phyloP scores from a whole-genome alignment of 2,329 filamentous ascomycete genomes.

The Ophiostoma quercus region DNA sequence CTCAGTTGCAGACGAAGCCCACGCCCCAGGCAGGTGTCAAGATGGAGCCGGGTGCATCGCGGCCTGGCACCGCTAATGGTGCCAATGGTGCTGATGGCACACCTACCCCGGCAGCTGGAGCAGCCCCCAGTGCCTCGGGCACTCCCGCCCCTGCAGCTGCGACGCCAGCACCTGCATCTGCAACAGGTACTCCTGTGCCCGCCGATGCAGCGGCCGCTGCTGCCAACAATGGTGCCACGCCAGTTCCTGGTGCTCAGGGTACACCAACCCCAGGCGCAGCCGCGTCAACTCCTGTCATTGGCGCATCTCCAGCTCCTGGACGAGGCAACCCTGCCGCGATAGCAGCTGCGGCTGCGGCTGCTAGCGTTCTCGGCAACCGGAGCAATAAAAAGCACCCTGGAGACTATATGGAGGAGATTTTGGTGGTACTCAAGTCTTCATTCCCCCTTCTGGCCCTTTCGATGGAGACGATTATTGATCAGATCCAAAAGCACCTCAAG shows the following conservation, averaged over 20 bases:
- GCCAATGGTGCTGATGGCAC: conserved; percentile 14
- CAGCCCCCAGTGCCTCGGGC: conserved; percentile 10
- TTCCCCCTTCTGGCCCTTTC: conserved; percentile 93
- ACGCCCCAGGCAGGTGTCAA: conserved; percentile 28
- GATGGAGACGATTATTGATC: conserved; percentile 99
- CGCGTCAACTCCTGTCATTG: neutral
- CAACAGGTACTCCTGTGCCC: neutral
- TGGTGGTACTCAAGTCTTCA: conserved; percentile 90
- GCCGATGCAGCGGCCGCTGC: neutral
- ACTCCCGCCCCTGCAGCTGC: conserved; percentile 2
- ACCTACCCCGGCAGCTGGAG: neutral
- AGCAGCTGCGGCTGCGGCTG: conserved; percentile 15
- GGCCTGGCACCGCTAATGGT: conserved; percentile 20
- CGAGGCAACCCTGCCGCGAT: neutral
- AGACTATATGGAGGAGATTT: conserved; percentile 95
- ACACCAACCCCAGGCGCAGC: conserved; percentile 14
- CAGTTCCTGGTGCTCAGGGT: conserved; percentile 12
- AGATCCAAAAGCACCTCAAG: conserved; percentile 98
- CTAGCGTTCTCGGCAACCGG: conserved; percentile 13
- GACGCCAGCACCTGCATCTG: conserved; percentile 9
- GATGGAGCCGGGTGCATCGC: conserved; percentile 31
- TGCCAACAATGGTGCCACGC: conserved; percentile 13
- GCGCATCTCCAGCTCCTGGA: neutral
- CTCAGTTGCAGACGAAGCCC: conserved; percentile 27
- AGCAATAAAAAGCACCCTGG: conserved; percentile 70